phyloP scores from a whole-genome alignment of 805 yeast genomes.

The Metschnikowia shivogae region DNA sequence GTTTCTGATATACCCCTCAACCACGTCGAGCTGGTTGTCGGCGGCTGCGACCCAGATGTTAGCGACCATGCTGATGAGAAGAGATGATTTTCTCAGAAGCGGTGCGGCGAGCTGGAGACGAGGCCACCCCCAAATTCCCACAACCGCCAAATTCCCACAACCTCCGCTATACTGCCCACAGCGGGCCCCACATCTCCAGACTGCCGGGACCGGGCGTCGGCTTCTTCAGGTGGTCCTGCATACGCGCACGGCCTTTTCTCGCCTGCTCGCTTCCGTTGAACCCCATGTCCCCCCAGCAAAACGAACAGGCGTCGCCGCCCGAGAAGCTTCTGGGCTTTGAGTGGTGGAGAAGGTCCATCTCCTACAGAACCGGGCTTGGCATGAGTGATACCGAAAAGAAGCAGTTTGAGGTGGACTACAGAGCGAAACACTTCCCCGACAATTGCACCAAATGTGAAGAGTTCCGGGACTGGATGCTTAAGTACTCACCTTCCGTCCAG shows the following conservation, averaged over 20 bases:
- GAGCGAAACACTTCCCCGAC: conserved; percentile 35
- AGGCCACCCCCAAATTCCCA: not conserved
- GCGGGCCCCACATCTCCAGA: no score
- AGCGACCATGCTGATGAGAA: conserved; percentile 29
- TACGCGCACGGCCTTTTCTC: not conserved
- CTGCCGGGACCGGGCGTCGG: no score
- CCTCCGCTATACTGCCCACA: no score
- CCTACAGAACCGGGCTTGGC: conserved; percentile 70
- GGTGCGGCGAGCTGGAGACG: conserved; percentile 3
- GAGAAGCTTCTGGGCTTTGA: conserved; percentile 51
- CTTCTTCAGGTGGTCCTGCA: not conserved
- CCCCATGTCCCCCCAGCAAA: conserved; percentile 1
- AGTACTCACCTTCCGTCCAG: conserved; percentile 76
- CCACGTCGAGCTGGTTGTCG: conserved; percentile 64
- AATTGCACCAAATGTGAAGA: conserved; percentile 71
- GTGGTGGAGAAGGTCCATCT: conserved; percentile 77
- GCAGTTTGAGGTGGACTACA: conserved; percentile 58
- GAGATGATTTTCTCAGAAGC: not conserved
- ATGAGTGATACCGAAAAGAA: conserved; percentile 46
- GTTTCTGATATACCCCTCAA: conserved; percentile 49
- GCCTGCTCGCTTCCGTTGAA: not conserved
- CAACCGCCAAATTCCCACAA: no score
- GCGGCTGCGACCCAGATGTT: conserved; percentile 97
- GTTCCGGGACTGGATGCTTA: conserved; percentile 73
- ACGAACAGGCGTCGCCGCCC: conserved; percentile 22